A percentile compares a stretch with the other conserved stretches of the same genome.
Conservation (phyloP, 2,329 filamentous ascomycete species). For the Monilinia vaccinii-corymbosi region DNA sequence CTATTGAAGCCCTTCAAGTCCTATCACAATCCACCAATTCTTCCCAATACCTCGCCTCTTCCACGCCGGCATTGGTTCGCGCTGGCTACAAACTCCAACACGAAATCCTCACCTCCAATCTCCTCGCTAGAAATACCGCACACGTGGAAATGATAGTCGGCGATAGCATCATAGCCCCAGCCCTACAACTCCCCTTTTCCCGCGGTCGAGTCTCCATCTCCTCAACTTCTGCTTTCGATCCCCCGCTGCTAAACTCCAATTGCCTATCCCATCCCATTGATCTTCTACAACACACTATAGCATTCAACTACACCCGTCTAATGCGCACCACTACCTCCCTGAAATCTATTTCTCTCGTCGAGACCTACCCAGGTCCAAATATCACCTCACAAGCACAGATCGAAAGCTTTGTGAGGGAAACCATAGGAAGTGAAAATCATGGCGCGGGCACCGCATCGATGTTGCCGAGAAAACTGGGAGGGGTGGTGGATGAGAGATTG, state of each 20-base stretch:
- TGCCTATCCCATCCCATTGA: conserved; percentile 36
- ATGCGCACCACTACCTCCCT: not conserved
- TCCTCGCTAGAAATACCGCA: not conserved
- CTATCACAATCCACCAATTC: not conserved
- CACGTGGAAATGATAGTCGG: conserved; percentile 4
- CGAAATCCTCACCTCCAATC: not conserved
- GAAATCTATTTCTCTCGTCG: not conserved
- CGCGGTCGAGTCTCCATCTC: conserved; percentile 44
- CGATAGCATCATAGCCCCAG: not conserved
- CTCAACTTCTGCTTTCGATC: conserved; percentile 28
- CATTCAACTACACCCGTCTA: conserved; percentile 9
- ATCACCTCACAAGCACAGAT: not conserved
- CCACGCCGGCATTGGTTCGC: not conserved
- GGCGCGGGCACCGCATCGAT: conserved; percentile 9
- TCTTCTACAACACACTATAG: conserved; percentile 9
- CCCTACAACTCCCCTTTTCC: conserved; percentile 40
- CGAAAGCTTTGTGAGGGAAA: not conserved
- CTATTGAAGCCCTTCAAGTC: not conserved
- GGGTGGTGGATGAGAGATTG: conserved; percentile 23
- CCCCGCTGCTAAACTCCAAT: conserved; percentile 34
- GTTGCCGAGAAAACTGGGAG: conserved; percentile 7
- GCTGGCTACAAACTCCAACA: conserved; percentile 1
- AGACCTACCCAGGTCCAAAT: not conserved
- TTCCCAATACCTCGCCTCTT: conserved; percentile 6
- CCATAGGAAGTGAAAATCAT: not conserved